These are phyloP conservation scores for Leccinum olivaceopallidum DNA, from an alignment of 768 basidiomycete genomes.

Conservation along the genomic window DNA sequence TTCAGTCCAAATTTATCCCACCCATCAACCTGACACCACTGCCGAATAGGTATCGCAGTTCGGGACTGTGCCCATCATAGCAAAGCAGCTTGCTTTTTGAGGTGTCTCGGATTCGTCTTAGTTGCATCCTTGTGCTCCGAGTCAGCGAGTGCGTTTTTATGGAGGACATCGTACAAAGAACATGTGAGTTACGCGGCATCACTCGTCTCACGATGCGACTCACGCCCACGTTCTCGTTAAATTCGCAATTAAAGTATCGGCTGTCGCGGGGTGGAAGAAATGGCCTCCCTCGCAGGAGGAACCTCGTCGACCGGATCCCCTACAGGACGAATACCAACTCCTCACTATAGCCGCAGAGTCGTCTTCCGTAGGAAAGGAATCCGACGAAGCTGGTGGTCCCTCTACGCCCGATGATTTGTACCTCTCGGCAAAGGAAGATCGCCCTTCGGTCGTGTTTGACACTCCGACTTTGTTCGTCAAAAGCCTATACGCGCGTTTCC, in stretches of 20 bases:
- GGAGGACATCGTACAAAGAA: constrained; percentile 7
- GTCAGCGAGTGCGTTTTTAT: constrained; percentile 1
- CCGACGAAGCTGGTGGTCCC: constrained; percentile 4
- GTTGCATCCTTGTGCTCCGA: neutral
- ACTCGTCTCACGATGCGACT: neutral
- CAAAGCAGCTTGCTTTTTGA: neutral
- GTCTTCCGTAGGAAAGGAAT: constrained; percentile 8
- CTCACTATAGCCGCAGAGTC: constrained; percentile 12
- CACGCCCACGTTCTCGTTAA: neutral
- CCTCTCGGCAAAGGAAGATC: constrained; percentile 4
- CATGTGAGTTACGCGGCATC: constrained; percentile 11
- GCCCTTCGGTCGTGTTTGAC: constrained; percentile 20
- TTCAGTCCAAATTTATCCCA: neutral
- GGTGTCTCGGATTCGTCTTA: neutral
- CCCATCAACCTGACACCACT: neutral
- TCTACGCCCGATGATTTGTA: neutral
- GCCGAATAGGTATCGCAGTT: neutral
- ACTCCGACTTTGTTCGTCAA: constrained; percentile 20
- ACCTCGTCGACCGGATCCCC: constrained; percentile 12
- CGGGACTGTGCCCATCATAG: neutral
- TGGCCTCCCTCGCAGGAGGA: constrained; percentile 11
- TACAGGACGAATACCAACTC: constrained; percentile 26
- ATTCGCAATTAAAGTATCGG: constrained; percentile 7
- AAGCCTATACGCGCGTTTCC: constrained; percentile 21
- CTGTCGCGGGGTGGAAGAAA: constrained; percentile 15